These are phyloP conservation scores for Phytophthora podocarpi DNA, from an alignment of 352 stramenopile species.

Conservation along the genomic window DNA sequence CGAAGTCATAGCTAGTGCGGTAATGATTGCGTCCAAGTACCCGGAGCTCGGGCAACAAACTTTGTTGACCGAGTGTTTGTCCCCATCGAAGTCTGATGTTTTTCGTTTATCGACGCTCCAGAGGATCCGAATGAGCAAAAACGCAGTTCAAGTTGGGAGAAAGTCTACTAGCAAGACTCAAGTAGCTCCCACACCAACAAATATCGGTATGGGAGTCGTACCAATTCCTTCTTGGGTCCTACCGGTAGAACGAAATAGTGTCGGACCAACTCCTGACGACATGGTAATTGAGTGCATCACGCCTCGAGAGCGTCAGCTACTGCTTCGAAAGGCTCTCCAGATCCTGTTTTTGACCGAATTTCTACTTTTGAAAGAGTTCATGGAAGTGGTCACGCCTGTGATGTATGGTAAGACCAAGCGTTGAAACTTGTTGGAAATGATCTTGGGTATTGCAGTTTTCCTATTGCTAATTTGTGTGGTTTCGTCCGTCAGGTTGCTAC, in stretches of 20 bases:
- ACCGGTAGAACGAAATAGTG: background rate
- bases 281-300: conserved; percentile 1
- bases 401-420: conserved; percentile 40
- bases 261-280: background rate
- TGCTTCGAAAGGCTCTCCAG: conserved; percentile 26
- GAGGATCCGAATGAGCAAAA: background rate
- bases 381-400: conserved; percentile 37
- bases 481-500: conserved; percentile 25
- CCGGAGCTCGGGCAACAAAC: conserved; percentile 6
- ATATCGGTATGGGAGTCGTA: background rate
- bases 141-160: background rate
- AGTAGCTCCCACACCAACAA: background rate
- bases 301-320: background rate
- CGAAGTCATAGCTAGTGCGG: conserved; percentile 7
- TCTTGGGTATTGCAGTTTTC: too few species aligned
- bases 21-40: conserved; percentile 5
- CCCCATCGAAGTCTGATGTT: conserved; percentile 8
- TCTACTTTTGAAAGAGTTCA: conserved; percentile 34
- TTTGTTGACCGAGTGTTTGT: background rate
- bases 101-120: conserved; percentile 6
- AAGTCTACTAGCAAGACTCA: background rate
- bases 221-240: background rate
- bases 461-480: background rate
- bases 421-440: too few species aligned
- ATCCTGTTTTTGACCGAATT: conserved; percentile 42